Conservation (phyloP, 805 yeast species). For the Hemisphaericaspora nanyangensis region DNA sequence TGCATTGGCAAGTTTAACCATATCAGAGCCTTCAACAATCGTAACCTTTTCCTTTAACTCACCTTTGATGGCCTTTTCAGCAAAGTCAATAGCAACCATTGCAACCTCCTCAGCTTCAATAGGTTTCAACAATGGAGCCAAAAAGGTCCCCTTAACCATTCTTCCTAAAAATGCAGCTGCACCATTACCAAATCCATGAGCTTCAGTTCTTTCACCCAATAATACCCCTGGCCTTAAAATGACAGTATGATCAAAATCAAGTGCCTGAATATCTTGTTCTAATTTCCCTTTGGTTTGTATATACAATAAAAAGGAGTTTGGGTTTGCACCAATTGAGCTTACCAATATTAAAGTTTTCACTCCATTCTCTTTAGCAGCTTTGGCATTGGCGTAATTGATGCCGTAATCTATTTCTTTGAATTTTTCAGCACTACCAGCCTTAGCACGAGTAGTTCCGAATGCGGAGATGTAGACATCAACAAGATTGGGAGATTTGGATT, state of each 20-base stretch:
- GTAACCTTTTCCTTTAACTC: slow-evolving; percentile 18
- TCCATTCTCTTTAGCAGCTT: slow-evolving; percentile 69
- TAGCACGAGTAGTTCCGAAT: slow-evolving; percentile 71
- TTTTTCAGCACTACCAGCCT: slow-evolving; percentile 68
- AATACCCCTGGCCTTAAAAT: slow-evolving; percentile 76
- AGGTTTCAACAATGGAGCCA: slow-evolving; percentile 30
- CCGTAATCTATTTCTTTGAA: slow-evolving; percentile 75
- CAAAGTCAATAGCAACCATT: slow-evolving; percentile 45
- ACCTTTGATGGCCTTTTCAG: slow-evolving; percentile 17
- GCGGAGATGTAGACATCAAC: slow-evolving; percentile 52
- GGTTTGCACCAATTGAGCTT: slow-evolving; percentile 61
- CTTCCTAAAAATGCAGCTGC: slow-evolving; percentile 28
- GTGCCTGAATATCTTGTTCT: slow-evolving; percentile 60
- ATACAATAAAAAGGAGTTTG: slow-evolving; percentile 58
- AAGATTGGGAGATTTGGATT: slow-evolving; percentile 16
- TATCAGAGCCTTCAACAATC: slow-evolving; percentile 17
- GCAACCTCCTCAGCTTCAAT: slow-evolving; percentile 67
- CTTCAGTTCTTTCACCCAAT: slow-evolving; percentile 54
- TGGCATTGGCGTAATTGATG: slow-evolving; percentile 62
- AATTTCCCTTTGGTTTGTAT: slow-evolving; percentile 68
- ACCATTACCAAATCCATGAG: slow-evolving; percentile 36
- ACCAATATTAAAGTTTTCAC: slow-evolving; percentile 65
- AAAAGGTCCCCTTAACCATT: slow-evolving; percentile 12
- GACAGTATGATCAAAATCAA: slow-evolving; percentile 67
- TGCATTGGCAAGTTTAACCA: slow-evolving; percentile 15